Conservation (phyloP, 495 filamentous ascomycete genomes). For the Venustampulla echinocandica region DNA sequence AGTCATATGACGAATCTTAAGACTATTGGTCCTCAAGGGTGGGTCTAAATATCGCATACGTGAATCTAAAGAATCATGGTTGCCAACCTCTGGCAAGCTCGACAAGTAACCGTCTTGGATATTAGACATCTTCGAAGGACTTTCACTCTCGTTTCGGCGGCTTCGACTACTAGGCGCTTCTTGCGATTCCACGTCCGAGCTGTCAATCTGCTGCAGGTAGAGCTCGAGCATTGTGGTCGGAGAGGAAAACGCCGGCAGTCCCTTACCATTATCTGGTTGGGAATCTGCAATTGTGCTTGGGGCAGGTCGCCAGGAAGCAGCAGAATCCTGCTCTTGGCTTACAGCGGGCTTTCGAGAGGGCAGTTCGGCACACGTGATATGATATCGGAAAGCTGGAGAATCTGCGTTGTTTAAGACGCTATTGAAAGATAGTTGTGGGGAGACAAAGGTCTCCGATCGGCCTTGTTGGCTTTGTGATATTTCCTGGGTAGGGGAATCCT, state of each 20-base stretch:
- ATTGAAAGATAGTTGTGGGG: conserved; percentile 34
- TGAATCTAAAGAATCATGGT: no score
- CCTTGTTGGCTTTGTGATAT: neutral
- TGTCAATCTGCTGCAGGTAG: conserved; percentile 10
- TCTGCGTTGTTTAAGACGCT: conserved; percentile 36
- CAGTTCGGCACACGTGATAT: neutral
- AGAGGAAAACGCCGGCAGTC: conserved; percentile 8
- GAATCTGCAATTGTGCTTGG: conserved; percentile 39
- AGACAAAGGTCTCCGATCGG: conserved; percentile 12
- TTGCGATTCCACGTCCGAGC: conserved; percentile 1
- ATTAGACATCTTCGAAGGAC: no score
- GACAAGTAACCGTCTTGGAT: no score
- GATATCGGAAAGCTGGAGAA: conserved; percentile 28
- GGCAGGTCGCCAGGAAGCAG: conserved; percentile 34
- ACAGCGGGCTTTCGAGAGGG: neutral
- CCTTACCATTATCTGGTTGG: conserved; percentile 33
- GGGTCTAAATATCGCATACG: no score
- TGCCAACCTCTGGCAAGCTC: no score
- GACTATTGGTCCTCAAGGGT: no score
- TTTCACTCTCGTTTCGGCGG: neutral
- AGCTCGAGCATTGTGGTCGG: conserved; percentile 25
- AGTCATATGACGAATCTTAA: no score
- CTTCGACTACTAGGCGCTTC: neutral
- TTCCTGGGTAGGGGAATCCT: neutral
- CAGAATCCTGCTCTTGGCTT: conserved; percentile 2